Conservation (phyloP, 352 stramenopile genomes). For the Pythium aphanidermatum region DNA sequence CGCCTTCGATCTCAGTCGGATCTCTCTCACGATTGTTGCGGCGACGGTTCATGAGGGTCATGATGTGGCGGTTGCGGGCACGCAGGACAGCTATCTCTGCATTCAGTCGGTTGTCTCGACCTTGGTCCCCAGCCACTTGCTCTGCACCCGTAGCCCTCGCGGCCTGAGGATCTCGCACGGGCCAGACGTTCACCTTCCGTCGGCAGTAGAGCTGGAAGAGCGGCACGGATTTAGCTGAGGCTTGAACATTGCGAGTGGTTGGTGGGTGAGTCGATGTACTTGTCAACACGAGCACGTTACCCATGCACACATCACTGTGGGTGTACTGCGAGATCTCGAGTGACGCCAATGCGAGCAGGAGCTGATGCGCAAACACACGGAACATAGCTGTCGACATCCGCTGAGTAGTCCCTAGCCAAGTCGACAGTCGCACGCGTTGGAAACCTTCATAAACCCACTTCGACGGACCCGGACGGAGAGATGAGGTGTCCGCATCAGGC, state of each 20-base stretch:
- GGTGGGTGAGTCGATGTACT: neutral
- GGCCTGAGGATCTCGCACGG: neutral
- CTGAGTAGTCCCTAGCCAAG: constrained; percentile 33
- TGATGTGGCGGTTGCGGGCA: neutral
- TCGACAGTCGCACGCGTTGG: constrained; percentile 14
- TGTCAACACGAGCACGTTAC: constrained; percentile 44
- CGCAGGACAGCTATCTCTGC: neutral
- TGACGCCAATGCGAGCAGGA: constrained; percentile 48
- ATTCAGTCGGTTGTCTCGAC: no score
- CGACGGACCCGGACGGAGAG: neutral
- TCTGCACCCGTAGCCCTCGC: no score
- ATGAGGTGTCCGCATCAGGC: constrained; percentile 12
- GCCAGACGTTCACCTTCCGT: constrained; percentile 9
- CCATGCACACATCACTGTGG: constrained; percentile 44
- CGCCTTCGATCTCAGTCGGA: no score
- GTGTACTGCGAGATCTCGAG: constrained; percentile 38
- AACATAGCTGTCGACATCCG: constrained; percentile 32
- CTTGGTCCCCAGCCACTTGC: no score
- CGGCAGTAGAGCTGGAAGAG: constrained; percentile 23
- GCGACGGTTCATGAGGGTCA: neutral
- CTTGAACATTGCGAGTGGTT: no score
- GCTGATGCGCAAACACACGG: constrained; percentile 50
- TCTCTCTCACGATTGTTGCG: no score
- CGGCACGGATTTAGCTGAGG: constrained; percentile 3
- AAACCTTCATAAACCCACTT: neutral